Conservation (phyloP, 148 eudicot species). For the Nyssa sinensis region DNA sequence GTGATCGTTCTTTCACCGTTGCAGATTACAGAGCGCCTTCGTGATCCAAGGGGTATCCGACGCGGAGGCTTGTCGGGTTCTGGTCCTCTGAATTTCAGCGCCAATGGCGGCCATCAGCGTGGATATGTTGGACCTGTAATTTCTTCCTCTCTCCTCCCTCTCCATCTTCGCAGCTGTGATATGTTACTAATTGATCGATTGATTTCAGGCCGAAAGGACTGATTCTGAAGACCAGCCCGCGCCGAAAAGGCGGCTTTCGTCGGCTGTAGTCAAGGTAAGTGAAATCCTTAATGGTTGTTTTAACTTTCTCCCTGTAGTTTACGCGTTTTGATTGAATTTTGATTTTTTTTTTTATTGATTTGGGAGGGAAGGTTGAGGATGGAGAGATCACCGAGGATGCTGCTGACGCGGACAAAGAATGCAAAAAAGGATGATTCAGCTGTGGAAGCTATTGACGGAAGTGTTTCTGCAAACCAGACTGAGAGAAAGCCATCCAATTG, state of each 20-base stretch:
- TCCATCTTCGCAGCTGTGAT: neutral
- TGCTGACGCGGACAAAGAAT: slow-evolving; percentile 25
- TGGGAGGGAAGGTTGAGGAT: slow-evolving; percentile 60
- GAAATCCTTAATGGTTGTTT: neutral
- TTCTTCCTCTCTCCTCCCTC: slow-evolving; percentile 9
- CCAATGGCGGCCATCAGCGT: slow-evolving; percentile 56
- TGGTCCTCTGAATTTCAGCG: slow-evolving; percentile 51
- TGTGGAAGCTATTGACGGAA: slow-evolving; percentile 19
- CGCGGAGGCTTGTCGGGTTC: slow-evolving; percentile 59
- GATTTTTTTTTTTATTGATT: slow-evolving; percentile 2
- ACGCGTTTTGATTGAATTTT: neutral
- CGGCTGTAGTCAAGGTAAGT: slow-evolving; percentile 83
- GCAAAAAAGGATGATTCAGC: slow-evolving; percentile 35
- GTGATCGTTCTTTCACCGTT: neutral
- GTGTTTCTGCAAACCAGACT: slow-evolving; percentile 24
- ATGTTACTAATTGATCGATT: slow-evolving; percentile 10
- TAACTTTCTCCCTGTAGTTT: neutral
- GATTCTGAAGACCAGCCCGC: slow-evolving; percentile 69
- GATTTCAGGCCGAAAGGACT: slow-evolving; percentile 63
- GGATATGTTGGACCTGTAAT: slow-evolving; percentile 66
- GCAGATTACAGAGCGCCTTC: slow-evolving; percentile 82
- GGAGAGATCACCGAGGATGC: slow-evolving; percentile 58
- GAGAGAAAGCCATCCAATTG: slow-evolving; percentile 42
- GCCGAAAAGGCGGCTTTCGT: slow-evolving; percentile 73
- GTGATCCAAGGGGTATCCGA: slow-evolving; percentile 88